Base-by-base conservation (phyloP, 306 rosid species). In the Astragalus glycyphyllos region DNA sequence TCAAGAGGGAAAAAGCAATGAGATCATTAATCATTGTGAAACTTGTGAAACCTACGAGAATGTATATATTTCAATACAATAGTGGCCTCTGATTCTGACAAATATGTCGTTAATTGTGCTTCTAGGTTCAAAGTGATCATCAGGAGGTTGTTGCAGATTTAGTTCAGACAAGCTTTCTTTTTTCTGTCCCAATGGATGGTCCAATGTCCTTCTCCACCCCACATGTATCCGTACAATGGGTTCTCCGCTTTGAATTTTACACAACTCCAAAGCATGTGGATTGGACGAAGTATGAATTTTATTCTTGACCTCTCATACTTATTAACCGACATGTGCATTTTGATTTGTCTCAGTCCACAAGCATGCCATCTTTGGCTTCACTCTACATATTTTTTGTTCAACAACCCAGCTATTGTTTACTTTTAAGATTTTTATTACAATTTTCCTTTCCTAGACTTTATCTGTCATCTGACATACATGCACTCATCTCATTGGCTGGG, bases 141-240 rank as follows among this genome's bases (percentile, higher is more conserved):
- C 86, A 82, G 15, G 99, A 95, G 89, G 96, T 95, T 53, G 97
- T 95, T 78, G 96, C 97, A 0, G 99, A 91, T 85, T 81, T 95
- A 80, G 74, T 86, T 65, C 99, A 95, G 82, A 89, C 99, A 74
- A 87, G 99, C 82, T 95, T 95, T 79, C 91, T 95, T n/a, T 95
- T 95, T 68, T 95, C 99, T 31, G 79, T 95, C 70, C 99, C 99
- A 34, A 88, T 85, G 96, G 97, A 95, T 82, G 99, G 99, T 45
- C 99, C 99, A 14, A 95, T 95, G 99, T 87, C 96, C 29, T 91
- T 95, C 86, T 83, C 96, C 76, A 95, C 99, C 82, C 91, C 96
- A 44, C 96, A 81, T 60, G 96, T 95, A 72, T 85, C 96, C 67
- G 93, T 95, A 61, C 90, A 84, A 74, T 95, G 99, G 99, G 90